phyloP scores from a whole-genome alignment of 805 yeast species.

The Candida qinlingensis region DNA sequence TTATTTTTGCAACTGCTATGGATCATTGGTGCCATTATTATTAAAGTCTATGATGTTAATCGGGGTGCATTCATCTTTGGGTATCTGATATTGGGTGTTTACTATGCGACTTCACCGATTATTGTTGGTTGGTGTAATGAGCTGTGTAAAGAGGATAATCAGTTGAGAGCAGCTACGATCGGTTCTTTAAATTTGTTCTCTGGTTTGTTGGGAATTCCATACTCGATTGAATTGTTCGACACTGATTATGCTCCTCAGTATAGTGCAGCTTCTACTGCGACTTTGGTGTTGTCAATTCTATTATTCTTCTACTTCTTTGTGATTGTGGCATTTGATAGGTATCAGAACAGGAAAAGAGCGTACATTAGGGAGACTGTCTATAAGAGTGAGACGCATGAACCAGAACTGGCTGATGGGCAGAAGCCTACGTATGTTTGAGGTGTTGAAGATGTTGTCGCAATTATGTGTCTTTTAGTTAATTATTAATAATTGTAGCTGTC shows the following conservation, averaged over 20 bases:
- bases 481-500: no score
- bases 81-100: slow-evolving; percentile 13
- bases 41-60: slow-evolving; percentile 15
- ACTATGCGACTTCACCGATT: slow-evolving; percentile 14
- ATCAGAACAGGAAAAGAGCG: slow-evolving; percentile 18
- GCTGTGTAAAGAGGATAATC: slow-evolving; percentile 21
- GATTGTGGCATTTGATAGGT: slow-evolving; percentile 17
- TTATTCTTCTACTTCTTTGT: slow-evolving; percentile 14
- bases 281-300: slow-evolving; percentile 6
- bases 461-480: no score
- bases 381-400: not conserved
- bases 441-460: no score
- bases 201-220: slow-evolving; percentile 17
- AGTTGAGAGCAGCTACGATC: slow-evolving; percentile 19
- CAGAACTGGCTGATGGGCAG: not conserved
- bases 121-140: slow-evolving; percentile 23
- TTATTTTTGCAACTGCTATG: slow-evolving; percentile 5
- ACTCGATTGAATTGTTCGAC: slow-evolving; percentile 11
- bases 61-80: slow-evolving; percentile 15
- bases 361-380: slow-evolving; percentile 5
- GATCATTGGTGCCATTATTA: slow-evolving; percentile 16
- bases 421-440: not conserved
- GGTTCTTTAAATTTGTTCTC: slow-evolving; percentile 20
- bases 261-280: slow-evolving; percentile 13
- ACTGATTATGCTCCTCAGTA: slow-evolving; percentile 18